Evolutionary conservation across 1,284 basidiomycete species (phyloP).

Genomic region (Veloporphyrellus conicus): DNA sequence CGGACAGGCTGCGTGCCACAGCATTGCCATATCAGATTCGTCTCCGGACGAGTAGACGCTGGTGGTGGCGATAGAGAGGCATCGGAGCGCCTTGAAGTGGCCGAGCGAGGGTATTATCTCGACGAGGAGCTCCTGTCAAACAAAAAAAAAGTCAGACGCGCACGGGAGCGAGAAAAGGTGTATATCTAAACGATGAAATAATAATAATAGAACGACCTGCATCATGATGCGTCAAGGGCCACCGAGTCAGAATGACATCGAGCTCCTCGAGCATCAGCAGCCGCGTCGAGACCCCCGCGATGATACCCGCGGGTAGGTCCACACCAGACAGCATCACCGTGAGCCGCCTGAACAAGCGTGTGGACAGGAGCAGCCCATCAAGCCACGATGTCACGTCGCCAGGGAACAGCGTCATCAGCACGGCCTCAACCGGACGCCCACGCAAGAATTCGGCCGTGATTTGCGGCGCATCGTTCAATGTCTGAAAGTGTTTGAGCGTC

Average conservation of each 20-base stretch:
- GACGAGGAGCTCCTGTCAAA: constrained; percentile 31
- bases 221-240: constrained; percentile 40
- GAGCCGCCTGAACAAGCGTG: constrained; percentile 42
- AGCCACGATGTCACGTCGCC: constrained; percentile 37
- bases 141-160: not conserved
- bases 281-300: constrained; percentile 44
- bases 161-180: not conserved
- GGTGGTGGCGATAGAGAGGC: constrained; percentile 42
- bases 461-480: constrained; percentile 47
- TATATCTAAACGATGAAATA: no score
- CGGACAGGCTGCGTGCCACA: constrained; percentile 40
- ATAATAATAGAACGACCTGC: no score
- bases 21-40: constrained; percentile 35
- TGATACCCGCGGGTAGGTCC: constrained; percentile 39
- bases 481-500: constrained; percentile 47
- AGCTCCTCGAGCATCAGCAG: constrained; percentile 51
- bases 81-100: constrained; percentile 35
- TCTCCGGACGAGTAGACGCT: constrained; percentile 21
- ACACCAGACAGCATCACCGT: constrained; percentile 57
- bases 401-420: constrained; percentile 51
- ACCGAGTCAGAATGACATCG: constrained; percentile 51
- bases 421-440: constrained; percentile 47
- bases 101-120: constrained; percentile 26
- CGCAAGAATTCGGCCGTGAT: constrained; percentile 45
- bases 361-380: constrained; percentile 41